Percentiles rank a stretch among this genome's conserved stretches.
Conservation (phyloP, 805 yeast genomes). For the Soucietia sequanensis region DNA sequence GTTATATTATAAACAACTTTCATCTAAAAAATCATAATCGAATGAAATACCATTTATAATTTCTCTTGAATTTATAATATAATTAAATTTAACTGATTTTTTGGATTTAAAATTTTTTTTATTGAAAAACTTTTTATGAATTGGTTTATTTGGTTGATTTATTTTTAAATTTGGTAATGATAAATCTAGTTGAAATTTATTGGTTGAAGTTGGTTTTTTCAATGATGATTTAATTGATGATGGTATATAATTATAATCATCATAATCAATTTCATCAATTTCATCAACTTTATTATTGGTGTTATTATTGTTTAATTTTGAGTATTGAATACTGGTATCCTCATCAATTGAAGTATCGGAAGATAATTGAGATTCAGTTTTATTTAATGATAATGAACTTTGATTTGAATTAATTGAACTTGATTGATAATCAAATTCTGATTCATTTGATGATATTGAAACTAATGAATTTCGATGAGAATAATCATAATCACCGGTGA, state of each 20-base stretch:
- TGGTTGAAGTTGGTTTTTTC: not conserved
- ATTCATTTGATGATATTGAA: not conserved
- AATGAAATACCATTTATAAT: constrained; percentile 41
- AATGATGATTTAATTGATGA: constrained; percentile 7
- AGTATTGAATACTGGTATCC: no score
- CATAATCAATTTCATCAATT: constrained; percentile 1
- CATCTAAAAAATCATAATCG: constrained; percentile 44
- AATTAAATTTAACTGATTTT: constrained; percentile 41
- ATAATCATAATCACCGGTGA: not conserved
- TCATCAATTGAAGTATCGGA: constrained; percentile 1
- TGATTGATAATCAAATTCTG: not conserved
- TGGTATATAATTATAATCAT: constrained; percentile 9
- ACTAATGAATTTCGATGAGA: not conserved
- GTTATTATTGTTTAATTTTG: no score
- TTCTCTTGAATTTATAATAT: constrained; percentile 44
- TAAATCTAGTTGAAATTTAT: not conserved
- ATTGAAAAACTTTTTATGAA: constrained; percentile 6
- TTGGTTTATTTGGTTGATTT: no score
- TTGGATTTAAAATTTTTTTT: constrained; percentile 6
- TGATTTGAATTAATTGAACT: not conserved
- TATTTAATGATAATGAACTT: constrained; percentile 3
- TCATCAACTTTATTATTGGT: constrained; percentile 3
- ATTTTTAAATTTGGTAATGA: not conserved
- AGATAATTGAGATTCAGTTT: not conserved
- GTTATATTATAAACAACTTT: constrained; percentile 27